These are phyloP conservation scores for Yamadazyma epiphylla DNA, from an alignment of 1,139 yeast species.

Conservation along the genomic window DNA sequence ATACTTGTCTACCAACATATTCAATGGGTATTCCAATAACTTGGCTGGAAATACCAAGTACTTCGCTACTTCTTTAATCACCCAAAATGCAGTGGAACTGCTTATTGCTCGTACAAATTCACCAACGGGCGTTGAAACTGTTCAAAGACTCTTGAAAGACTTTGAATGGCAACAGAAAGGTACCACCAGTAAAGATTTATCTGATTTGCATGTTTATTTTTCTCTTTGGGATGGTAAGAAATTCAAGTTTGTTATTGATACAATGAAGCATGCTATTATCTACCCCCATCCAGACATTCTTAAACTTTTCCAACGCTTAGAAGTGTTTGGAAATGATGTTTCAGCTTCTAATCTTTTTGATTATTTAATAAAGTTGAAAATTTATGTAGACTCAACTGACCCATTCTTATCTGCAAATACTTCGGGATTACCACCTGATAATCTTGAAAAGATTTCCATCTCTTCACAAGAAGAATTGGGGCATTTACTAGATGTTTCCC, in stretches of 20 bases:
- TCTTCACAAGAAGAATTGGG: constrained; percentile 16
- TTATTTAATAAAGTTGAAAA: constrained; percentile 18
- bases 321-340: no score
- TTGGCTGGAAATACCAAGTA: constrained; percentile 19
- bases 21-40: constrained; percentile 24
- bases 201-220: constrained; percentile 24
- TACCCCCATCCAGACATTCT: constrained; percentile 32
- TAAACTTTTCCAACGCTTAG: constrained; percentile 9
- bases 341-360: constrained; percentile 15
- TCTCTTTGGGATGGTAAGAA: constrained; percentile 33
- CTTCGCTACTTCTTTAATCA: constrained; percentile 22
- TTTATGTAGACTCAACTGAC: constrained; percentile 27
- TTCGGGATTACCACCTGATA: no score
- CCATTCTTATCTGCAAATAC: constrained; percentile 26
- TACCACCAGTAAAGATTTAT: constrained; percentile 11
- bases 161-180: constrained; percentile 4
- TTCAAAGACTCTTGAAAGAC: background rate
- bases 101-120: no score
- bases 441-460: constrained; percentile 17
- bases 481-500: constrained; percentile 4
- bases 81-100: constrained; percentile 3
- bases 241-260: constrained; percentile 21
- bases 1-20: constrained; percentile 19
- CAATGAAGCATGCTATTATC: constrained; percentile 26
- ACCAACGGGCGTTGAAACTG: background rate